Percentiles rank a stretch among this genome's conserved stretches.
phyloP scores from a whole-genome alignment of 2,329 filamentous ascomycete species.

The Penicillium sclerotigenum region DNA sequence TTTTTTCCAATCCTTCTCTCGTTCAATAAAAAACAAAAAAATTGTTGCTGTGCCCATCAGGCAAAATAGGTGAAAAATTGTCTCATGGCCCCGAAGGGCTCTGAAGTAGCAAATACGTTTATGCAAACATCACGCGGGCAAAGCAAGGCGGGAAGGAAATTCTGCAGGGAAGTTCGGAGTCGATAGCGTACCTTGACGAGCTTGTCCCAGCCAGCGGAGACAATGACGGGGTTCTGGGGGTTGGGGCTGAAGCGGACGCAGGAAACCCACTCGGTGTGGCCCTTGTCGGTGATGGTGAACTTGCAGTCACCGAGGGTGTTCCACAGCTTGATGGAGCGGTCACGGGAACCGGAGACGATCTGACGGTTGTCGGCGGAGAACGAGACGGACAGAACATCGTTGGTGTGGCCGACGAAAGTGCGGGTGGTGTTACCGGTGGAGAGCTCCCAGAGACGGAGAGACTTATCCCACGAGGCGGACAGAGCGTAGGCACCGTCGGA shows the following conservation, averaged over 20 bases:
- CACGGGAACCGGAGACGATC: conserved; percentile 97
- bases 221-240: conserved; percentile 99
- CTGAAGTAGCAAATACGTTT: conserved; percentile 99
- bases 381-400: conserved; percentile 98
- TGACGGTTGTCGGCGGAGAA: conserved; percentile 99
- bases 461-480: conserved; percentile 99
- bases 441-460: conserved; percentile 98
- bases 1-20: conserved; percentile 15
- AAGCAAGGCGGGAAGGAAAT: conserved; percentile 16
- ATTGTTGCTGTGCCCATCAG: conserved; percentile 37
- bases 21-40: conserved; percentile 17
- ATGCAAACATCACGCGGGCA: conserved; percentile 85
- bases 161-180: conserved; percentile 10
- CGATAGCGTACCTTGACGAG: conserved; percentile 87
- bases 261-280: conserved; percentile 99
- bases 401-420: conserved; percentile 98
- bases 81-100: conserved; percentile 93
- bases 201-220: conserved; percentile 99
- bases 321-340: conserved; percentile 99
- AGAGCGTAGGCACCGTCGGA: conserved; percentile 99
- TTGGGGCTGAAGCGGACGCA: conserved; percentile 99
- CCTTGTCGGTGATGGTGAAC: conserved; percentile 99
- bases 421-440: conserved; percentile 95
- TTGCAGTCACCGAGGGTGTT: conserved; percentile 99
- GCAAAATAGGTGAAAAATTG: conserved; percentile 73